These are phyloP conservation scores for Alloascoidea africana DNA, from an alignment of 805 yeast genomes.

Conservation along the genomic window DNA sequence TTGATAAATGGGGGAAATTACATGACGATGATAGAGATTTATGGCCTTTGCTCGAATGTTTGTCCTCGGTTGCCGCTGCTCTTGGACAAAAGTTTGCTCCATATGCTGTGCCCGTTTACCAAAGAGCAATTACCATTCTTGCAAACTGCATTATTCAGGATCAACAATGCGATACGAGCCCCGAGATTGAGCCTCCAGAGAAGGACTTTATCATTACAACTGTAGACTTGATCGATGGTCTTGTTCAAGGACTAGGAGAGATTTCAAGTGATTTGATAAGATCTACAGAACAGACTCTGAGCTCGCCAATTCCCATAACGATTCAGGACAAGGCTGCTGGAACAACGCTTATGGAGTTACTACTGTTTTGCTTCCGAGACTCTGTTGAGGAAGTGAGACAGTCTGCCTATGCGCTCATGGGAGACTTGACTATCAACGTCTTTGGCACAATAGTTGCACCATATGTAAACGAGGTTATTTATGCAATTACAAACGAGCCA, in stretches of 20 bases:
- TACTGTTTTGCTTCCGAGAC: slow-evolving; percentile 61
- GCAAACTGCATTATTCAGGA: slow-evolving; percentile 53
- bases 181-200: slow-evolving; percentile 63
- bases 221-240: slow-evolving; percentile 80
- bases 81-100: slow-evolving; percentile 78
- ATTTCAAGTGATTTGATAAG: slow-evolving; percentile 43
- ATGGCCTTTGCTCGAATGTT: slow-evolving; percentile 88
- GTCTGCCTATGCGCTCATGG: slow-evolving; percentile 76
- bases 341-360: slow-evolving; percentile 36
- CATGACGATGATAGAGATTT: slow-evolving; percentile 69
- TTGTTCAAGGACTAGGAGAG: slow-evolving; percentile 73
- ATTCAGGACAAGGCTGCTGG: slow-evolving; percentile 15
- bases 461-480: slow-evolving; percentile 28
- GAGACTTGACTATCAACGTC: slow-evolving; percentile 67
- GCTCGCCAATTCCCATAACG: slow-evolving; percentile 10
- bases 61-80: slow-evolving; percentile 82
- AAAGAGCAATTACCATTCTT: slow-evolving; percentile 60
- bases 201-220: slow-evolving; percentile 84
- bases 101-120: slow-evolving; percentile 76
- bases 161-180: slow-evolving; percentile 47
- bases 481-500: slow-evolving; percentile 57
- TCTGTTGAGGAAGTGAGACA: slow-evolving; percentile 82
- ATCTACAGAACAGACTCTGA: slow-evolving; percentile 10
- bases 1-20: slow-evolving; percentile 64
- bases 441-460: slow-evolving; percentile 23